Evolutionary conservation across 441 rosid genomes (phyloP), one percentile per base, ranked within the genome.

Genomic region (Sinapis alba): DNA sequence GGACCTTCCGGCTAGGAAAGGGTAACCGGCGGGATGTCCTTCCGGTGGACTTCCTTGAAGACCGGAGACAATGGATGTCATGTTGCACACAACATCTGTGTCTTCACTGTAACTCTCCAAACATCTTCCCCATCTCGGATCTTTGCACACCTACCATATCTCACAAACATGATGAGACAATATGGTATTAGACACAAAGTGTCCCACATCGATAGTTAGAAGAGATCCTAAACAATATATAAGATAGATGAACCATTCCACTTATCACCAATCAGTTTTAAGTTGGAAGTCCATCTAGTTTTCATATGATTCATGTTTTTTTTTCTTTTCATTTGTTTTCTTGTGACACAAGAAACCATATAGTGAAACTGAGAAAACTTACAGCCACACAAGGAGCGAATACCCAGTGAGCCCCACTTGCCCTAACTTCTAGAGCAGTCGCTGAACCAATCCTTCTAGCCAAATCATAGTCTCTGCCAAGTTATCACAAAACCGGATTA

Each of bases 111-210:
- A 93, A 78, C 94, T 86, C 83, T 93, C 98, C 30, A 85, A 88
- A 60, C 86, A 82, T 73, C 98, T 83, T 78, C 97, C 98, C 97
- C 97, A 91, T 70, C 97, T 84, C 7, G 94, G 90, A 85, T 91
- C 98, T 76, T 74, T 91, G 83, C 84, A 73, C 19, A 91, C 91
- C 98, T 93, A 28, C n/a, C 41, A 45, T 9, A 34, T 6, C 23
- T 12, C 51, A 68, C 51, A 54, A 34, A 54, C n/a, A 45, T 43
- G 8, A 58, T 32, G 13, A 15, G n/a, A 23, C 28, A 7, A 54
- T 10, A 23, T 58, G 16, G 26, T n/a, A n/a, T n/a, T n/a, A n/a
- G n/a, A n/a, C n/a, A n/a, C n/a, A n/a, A n/a, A n/a, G n/a, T n/a
- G n/a, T n/a, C n/a, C n/a, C n/a, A n/a, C n/a, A n/a, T n/a, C n/a